These are phyloP conservation scores for Tolypocladium paradoxum DNA, from an alignment of 2,329 filamentous ascomycete species.

Conservation along the genomic window DNA sequence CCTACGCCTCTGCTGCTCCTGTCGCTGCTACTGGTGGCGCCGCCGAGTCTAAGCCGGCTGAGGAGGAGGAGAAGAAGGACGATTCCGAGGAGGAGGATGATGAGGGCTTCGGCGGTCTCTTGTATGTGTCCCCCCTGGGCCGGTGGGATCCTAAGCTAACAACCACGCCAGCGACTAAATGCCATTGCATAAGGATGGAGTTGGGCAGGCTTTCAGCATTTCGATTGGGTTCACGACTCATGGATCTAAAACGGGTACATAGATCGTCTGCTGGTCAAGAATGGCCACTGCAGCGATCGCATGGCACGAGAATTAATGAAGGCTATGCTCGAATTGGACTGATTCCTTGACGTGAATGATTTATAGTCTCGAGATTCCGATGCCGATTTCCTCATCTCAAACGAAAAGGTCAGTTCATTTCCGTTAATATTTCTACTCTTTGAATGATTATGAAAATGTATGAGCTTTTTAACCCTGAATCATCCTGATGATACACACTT, in stretches of 20 bases:
- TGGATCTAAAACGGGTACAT: conserved; percentile 32
- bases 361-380: background rate
- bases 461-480: conserved; percentile 62
- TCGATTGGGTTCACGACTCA: conserved; percentile 33
- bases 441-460: conserved; percentile 46
- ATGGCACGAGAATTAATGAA: conserved; percentile 19
- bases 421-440: conserved; percentile 8
- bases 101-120: conserved; percentile 70
- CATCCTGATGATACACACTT: conserved; percentile 41
- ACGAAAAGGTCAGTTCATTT: conserved; percentile 34
- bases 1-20: conserved; percentile 78
- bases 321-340: conserved; percentile 9
- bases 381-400: no score
- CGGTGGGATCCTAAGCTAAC: conserved; percentile 25
- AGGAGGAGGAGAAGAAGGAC: conserved; percentile 54
- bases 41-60: conserved; percentile 37
- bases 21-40: conserved; percentile 47
- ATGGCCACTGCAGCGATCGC: conserved; percentile 21
- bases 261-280: conserved; percentile 37
- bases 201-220: conserved; percentile 29
- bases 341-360: background rate
- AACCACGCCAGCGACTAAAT: conserved; percentile 39
- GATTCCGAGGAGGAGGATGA: conserved; percentile 61
- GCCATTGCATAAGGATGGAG: conserved; percentile 24
- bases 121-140: conserved; percentile 33